phyloP scores from a whole-genome alignment of 768 basidiomycete genomes.

The Amanita brunnescens region DNA sequence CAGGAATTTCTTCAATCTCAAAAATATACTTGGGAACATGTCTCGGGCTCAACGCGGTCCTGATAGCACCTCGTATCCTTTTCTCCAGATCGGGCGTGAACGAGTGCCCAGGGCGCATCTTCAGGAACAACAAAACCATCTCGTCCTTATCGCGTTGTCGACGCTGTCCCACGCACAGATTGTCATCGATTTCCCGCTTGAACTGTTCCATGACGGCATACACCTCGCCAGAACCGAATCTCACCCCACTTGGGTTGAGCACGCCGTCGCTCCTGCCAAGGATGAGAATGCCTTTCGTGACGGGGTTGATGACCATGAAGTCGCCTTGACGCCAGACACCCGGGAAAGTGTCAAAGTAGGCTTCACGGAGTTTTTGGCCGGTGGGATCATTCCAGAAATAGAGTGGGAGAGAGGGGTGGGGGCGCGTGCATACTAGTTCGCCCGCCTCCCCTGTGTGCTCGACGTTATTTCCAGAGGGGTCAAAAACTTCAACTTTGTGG shows the following conservation, averaged over 20 bases:
- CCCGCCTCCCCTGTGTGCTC: slow-evolving; percentile 42
- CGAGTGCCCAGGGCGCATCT: slow-evolving; percentile 41
- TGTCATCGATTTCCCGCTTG: slow-evolving; percentile 48
- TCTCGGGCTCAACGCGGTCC: slow-evolving; percentile 52
- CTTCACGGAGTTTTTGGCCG: slow-evolving; percentile 49
- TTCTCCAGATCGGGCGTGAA: slow-evolving; percentile 36
- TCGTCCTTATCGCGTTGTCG: slow-evolving; percentile 58
- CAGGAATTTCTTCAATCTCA: slow-evolving; percentile 58
- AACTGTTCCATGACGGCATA: slow-evolving; percentile 62
- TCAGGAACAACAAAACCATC: slow-evolving; percentile 70
- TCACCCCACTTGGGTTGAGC: slow-evolving; percentile 72
- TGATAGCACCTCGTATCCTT: slow-evolving; percentile 49
- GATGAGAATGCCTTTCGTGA: slow-evolving; percentile 52
- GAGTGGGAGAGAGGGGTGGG: slow-evolving; percentile 62
- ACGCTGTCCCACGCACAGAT: slow-evolving; percentile 66
- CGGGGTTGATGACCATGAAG: slow-evolving; percentile 56
- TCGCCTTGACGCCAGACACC: slow-evolving; percentile 69
- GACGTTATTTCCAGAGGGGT: slow-evolving; percentile 45
- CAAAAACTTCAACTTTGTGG: slow-evolving; percentile 59
- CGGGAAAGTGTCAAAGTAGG: slow-evolving; percentile 60
- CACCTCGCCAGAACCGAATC: slow-evolving; percentile 81
- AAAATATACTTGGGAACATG: slow-evolving; percentile 70
- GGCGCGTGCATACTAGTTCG: slow-evolving; percentile 61
- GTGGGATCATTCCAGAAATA: slow-evolving; percentile 59
- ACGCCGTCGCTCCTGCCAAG: slow-evolving; percentile 66